These are phyloP conservation scores for Neurospora sp. DNA, from an alignment of 495 filamentous ascomycete species.

Conservation along the genomic window DNA sequence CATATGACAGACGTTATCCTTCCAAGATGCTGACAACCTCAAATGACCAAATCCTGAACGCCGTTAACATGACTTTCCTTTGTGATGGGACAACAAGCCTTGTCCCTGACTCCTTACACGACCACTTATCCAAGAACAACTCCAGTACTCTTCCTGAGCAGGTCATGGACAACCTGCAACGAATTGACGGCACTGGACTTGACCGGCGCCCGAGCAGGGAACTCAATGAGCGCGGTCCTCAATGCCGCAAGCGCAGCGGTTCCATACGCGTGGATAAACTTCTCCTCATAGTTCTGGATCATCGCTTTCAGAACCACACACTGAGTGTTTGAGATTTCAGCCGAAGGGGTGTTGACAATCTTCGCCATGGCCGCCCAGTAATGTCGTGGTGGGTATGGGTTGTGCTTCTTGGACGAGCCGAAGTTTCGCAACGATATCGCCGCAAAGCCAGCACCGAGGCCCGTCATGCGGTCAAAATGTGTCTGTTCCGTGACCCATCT, in stretches of 20 bases:
- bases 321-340: constrained; percentile 64
- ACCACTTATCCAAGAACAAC: constrained; percentile 27
- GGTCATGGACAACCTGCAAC: constrained; percentile 47
- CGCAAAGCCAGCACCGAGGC: constrained; percentile 73
- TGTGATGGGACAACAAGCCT: neutral
- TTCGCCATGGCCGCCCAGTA: constrained; percentile 71
- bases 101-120: neutral
- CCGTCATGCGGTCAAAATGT: constrained; percentile 75
- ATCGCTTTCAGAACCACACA: constrained; percentile 67
- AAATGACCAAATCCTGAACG: neutral
- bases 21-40: neutral
- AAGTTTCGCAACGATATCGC: constrained; percentile 76
- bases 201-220: constrained; percentile 45
- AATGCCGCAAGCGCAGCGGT: constrained; percentile 54
- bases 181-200: constrained; percentile 47
- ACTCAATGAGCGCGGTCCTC: constrained; percentile 52
- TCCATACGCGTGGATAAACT: constrained; percentile 71
- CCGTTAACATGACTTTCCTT: neutral
- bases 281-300: constrained; percentile 57
- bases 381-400: constrained; percentile 67
- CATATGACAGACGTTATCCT: neutral
- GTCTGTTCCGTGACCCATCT: constrained; percentile 53
- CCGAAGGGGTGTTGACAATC: constrained; percentile 59
- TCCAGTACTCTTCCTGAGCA: constrained; percentile 50
- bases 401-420: constrained; percentile 47